Evolutionary conservation across 1,139 yeast species (phyloP), one percentile per base, ranked within the genome.

Genomic region (Yamadazyma sp.): DNA sequence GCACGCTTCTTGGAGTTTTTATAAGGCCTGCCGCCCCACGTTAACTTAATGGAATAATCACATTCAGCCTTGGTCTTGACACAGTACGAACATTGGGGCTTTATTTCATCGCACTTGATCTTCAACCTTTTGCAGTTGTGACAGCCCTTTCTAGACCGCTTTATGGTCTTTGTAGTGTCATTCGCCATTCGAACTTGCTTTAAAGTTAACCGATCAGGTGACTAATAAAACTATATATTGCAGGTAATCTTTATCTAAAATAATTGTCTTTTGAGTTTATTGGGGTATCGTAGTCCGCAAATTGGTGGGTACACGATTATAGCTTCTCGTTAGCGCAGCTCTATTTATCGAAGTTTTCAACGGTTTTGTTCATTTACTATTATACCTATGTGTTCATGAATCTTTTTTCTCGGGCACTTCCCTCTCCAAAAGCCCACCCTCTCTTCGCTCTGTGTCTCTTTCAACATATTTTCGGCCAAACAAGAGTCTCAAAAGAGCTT

Each of bases 1-100:
- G 51, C 63, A 10, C 70, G 63, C 35, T 69, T 67, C 36, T 69
- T 67, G 45, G 69, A 75, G 40, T 67, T 61, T 43, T 66, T 65
- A 46, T 69, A 79, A 0, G 87, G 88, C 37, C 91, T 59, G 0
- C 92, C 92, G 17, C 91, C 92, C 95, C 95, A 86, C 0, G 81
- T 77, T 31, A 86, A 64, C 47, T 73, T 78, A 18, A 84, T 53
- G 3, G 83, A 67, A 52, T 86, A 86, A 51, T 84, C 91, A 59
- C 95, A 86, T 1, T 56, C 47, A 9, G 62, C 50, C 2, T 63
- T 59, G 2, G 73, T 62, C 42, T 75, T 78, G 4, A 58, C 37
- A 54, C 95, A 87, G 46, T 77, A 70, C 1, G 75, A 59, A 51
- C 95, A 87, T 0, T 56, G 45, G 0, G 95, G 95, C 47, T 80